phyloP scores from a whole-genome alignment of 148 eudicot genomes.

The Rhododendron mucronatum region DNA sequence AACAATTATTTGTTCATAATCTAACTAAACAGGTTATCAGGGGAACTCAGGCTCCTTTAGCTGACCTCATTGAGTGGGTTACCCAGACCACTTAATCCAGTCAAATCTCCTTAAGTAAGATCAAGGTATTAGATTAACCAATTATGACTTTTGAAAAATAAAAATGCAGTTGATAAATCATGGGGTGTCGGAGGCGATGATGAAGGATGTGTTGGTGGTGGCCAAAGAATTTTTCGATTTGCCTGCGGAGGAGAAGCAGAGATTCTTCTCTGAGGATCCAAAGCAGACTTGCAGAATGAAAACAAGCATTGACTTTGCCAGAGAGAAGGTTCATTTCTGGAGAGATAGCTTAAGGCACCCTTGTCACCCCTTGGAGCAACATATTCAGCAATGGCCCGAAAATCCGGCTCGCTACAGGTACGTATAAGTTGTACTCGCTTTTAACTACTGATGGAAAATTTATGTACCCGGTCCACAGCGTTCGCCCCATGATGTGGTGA shows the following conservation, averaged over 20 bases:
- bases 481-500: no score
- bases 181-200: conserved; percentile 7
- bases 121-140: neutral
- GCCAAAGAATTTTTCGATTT: neutral
- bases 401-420: conserved; percentile 13
- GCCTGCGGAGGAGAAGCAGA: conserved; percentile 4
- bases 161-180: conserved; percentile 4
- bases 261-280: neutral
- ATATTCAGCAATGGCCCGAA: neutral
- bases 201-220: conserved; percentile 2
- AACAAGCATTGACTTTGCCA: neutral
- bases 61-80: no score
- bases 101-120: no score
- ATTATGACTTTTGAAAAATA: neutral
- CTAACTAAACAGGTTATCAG: no score
- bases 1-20: no score
- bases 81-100: no score
- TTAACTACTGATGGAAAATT: no score
- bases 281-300: neutral
- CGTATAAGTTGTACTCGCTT: neutral
- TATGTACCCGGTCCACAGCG: no score
- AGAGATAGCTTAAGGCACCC: neutral
- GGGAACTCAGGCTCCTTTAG: no score
- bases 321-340: conserved; percentile 10
- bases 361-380: conserved; percentile 3